phyloP scores from a whole-genome alignment of 2,329 filamentous ascomycete species.

The Calonectria pseudoreteaudii region DNA sequence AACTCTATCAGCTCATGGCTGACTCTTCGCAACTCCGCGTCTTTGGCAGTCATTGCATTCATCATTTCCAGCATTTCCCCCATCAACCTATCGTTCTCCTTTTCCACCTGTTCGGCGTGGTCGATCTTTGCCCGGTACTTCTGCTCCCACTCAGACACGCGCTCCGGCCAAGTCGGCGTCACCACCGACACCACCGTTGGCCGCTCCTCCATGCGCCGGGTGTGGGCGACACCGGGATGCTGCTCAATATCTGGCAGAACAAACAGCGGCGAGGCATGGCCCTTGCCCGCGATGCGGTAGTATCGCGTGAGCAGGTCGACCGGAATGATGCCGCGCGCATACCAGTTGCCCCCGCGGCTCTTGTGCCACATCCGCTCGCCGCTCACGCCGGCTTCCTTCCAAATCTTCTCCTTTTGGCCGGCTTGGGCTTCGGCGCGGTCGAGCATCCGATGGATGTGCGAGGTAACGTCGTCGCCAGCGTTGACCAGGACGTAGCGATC shows the following conservation, averaged over 20 bases:
- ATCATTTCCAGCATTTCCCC: constrained; percentile 38
- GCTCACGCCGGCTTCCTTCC: constrained; percentile 52
- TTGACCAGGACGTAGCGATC: constrained; percentile 68
- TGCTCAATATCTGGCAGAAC: constrained; percentile 62
- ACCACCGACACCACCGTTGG: constrained; percentile 53
- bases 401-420: constrained; percentile 49
- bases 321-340: constrained; percentile 59
- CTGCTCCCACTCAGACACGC: constrained; percentile 48
- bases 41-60: constrained; percentile 31
- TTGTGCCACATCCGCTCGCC: constrained; percentile 53
- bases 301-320: constrained; percentile 64
- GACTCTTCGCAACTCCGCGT: constrained; percentile 35
- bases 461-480: constrained; percentile 63
- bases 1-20: constrained; percentile 33
- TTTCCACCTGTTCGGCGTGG: constrained; percentile 29
- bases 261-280: constrained; percentile 60
- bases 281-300: constrained; percentile 61
- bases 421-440: constrained; percentile 58
- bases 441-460: constrained; percentile 59
- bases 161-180: constrained; percentile 45
- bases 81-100: constrained; percentile 29
- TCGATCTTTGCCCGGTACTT: constrained; percentile 40
- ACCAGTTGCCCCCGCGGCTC: constrained; percentile 43
- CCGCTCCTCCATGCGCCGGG: constrained; percentile 56
- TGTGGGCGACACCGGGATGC: constrained; percentile 59